Percentiles rank a stretch among this genome's conserved stretches.
These are phyloP conservation scores for Piedraia hortae DNA, from an alignment of 2,329 filamentous ascomycete species.

Conservation along the genomic window DNA sequence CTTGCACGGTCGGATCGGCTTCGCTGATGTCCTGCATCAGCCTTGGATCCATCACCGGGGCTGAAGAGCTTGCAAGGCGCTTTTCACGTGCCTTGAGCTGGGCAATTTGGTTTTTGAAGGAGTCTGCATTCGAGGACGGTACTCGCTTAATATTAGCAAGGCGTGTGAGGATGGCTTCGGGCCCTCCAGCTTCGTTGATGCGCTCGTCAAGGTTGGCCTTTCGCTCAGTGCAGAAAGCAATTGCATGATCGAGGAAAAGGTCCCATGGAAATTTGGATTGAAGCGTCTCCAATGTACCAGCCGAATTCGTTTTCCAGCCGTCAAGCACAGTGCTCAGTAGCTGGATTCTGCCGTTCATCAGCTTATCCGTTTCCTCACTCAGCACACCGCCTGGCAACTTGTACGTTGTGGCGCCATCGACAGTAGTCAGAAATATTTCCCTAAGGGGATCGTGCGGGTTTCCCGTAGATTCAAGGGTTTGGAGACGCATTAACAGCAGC, in stretches of 20 bases:
- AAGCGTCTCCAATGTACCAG: conserved; percentile 14
- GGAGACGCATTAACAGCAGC: conserved; percentile 6
- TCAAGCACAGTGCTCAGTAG: conserved; percentile 1
- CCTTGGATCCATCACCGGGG: conserved; percentile 1
- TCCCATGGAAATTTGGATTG: conserved; percentile 24
- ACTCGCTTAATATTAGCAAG: no score
- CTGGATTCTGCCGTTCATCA: no score
- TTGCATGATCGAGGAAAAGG: conserved; percentile 16
- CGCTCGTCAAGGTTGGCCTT: conserved; percentile 17
- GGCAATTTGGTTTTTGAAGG: conserved; percentile 4
- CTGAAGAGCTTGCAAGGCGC: conserved; percentile 1
- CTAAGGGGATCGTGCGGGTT: conserved; percentile 4
- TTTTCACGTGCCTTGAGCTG: conserved; percentile 4
- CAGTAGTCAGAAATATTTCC: conserved; percentile 6
- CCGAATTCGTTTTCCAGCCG: neutral
- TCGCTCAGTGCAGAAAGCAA: conserved; percentile 7
- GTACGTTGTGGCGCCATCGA: conserved; percentile 5
- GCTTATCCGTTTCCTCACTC: no score
- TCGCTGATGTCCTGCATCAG: no score
- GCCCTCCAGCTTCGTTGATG: conserved; percentile 18
- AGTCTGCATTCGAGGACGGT: conserved; percentile 5
- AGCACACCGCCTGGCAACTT: conserved; percentile 4
- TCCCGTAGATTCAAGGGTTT: conserved; percentile 3
- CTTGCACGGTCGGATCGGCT: no score
- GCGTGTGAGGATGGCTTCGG: conserved; percentile 13